Evolutionary conservation across 2,329 filamentous ascomycete genomes (phyloP), one percentile per base, ranked within the genome.

Genomic region (Xylariaceae sp.): DNA sequence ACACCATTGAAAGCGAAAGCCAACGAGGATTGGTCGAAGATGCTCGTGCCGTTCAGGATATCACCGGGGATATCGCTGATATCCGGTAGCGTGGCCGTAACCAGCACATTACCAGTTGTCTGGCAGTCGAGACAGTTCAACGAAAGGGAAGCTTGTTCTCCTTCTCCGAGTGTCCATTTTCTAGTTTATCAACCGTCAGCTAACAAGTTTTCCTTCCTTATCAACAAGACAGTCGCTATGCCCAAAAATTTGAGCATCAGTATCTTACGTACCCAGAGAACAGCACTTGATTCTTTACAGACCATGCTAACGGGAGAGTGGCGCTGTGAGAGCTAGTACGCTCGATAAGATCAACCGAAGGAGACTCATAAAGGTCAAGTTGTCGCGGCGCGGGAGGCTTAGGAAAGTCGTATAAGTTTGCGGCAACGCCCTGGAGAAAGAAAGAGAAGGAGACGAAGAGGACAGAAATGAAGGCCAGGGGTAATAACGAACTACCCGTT

Each of bases 1-100:
- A 61, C 58, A 6, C 59, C 59, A 14, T 57, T 49, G 49, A 62
- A 62, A 11, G 45, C 49, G 14, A 62, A 37, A 0, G 52, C 52
- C 4, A 62, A 20, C 29, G 50, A 51, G 20, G 56, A 53, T 4
- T 56, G 46, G 34, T 59, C 50, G 40, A 62, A 53, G 12, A 55
- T 56, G 35, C 61, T 54, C 4, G 29, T 22, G 1, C 53, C 40
- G 21, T 61, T 48, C 11, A 37, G 44, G n/a, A 61, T 34, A 29
- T 57, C 52, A 8, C 37, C 44, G 17, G 50, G 14, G 16, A 61
- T 39, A n/a, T 60, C 57, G 23, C 42, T 54, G 17, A 62, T 40
- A 32, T 59, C 49, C 5, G 59, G 58, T 27, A 62, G 48, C 27
- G 49, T 56, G 16, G 56, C 55, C 3, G 54, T 54, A 8, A 53